Evolutionary conservation across 1,284 basidiomycete species (phyloP).

Genomic region (Puccinia coronata): DNA sequence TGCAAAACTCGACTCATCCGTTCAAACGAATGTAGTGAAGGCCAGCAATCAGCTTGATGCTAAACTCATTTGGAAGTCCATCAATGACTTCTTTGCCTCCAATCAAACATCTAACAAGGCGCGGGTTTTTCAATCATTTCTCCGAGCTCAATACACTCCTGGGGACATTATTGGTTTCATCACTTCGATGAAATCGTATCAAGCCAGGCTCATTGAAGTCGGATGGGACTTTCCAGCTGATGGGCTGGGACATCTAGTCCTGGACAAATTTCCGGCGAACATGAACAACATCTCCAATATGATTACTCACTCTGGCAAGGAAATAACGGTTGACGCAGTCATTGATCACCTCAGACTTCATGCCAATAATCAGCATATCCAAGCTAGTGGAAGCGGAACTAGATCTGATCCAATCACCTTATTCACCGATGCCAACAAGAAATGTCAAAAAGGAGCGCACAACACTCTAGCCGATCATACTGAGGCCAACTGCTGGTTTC

Average conservation of each 20-base stretch:
- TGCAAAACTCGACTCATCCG: neutral
- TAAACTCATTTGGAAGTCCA: slow-evolving; percentile 13
- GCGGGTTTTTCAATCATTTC: neutral
- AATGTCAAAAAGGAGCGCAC: neutral
- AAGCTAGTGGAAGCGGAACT: neutral
- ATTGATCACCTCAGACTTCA: neutral
- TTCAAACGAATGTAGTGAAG: neutral
- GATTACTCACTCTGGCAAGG: neutral
- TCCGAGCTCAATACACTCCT: neutral
- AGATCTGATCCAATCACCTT: neutral
- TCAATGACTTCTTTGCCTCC: neutral
- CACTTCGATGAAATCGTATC: neutral
- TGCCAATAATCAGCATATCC: neutral
- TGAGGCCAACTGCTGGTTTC: neutral
- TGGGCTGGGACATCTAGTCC: neutral
- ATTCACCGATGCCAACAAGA: neutral
- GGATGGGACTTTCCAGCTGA: neutral
- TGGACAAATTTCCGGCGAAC: neutral
- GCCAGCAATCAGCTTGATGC: neutral
- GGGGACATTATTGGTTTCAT: neutral
- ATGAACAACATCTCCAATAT: neutral
- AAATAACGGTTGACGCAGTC: neutral
- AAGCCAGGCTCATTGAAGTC: neutral
- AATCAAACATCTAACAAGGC: neutral
- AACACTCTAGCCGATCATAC: neutral